Conservation (phyloP, 805 yeast species). For the Starmerella floricola region DNA sequence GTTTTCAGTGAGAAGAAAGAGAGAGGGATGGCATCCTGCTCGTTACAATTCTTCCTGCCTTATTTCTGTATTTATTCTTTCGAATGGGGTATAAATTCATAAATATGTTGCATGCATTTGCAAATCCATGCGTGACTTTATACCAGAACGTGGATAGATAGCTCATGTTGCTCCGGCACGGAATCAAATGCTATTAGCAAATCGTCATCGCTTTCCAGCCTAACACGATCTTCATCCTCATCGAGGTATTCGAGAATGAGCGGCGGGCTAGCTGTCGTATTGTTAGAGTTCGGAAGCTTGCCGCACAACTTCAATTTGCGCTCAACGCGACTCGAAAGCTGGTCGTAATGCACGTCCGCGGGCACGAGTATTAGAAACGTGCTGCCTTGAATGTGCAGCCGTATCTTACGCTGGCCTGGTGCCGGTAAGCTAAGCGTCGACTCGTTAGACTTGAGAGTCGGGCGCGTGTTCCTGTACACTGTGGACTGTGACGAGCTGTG, state of each 20-base stretch:
- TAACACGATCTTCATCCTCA: constrained; percentile 90
- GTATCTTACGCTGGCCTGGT: constrained; percentile 26
- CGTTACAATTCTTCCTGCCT: no score
- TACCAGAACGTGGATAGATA: constrained; percentile 13
- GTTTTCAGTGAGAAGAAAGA: no score
- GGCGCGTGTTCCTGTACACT: neutral
- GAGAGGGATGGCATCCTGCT: no score
- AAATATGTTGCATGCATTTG: no score
- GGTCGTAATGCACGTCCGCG: constrained; percentile 38
- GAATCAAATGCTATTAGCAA: constrained; percentile 65
- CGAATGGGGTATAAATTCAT: no score
- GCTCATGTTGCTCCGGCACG: constrained; percentile 15
- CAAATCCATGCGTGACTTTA: no score
- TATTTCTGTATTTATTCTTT: no score
- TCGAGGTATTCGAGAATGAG: constrained; percentile 68
- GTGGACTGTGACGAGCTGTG: neutral
- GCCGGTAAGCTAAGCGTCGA: constrained; percentile 11
- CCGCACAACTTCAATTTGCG: constrained; percentile 46
- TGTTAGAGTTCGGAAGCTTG: constrained; percentile 23
- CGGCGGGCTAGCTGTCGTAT: constrained; percentile 28
- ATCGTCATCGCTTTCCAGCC: constrained; percentile 76
- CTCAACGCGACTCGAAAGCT: constrained; percentile 46
- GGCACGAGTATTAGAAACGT: constrained; percentile 57
- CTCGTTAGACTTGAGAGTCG: constrained; percentile 4
- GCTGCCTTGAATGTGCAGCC: constrained; percentile 29